A percentile compares a stretch with the other conserved stretches of the same genome.
phyloP scores from a whole-genome alignment of 192 early-diverging fungal genomes.

The Coemansia umbellata region DNA sequence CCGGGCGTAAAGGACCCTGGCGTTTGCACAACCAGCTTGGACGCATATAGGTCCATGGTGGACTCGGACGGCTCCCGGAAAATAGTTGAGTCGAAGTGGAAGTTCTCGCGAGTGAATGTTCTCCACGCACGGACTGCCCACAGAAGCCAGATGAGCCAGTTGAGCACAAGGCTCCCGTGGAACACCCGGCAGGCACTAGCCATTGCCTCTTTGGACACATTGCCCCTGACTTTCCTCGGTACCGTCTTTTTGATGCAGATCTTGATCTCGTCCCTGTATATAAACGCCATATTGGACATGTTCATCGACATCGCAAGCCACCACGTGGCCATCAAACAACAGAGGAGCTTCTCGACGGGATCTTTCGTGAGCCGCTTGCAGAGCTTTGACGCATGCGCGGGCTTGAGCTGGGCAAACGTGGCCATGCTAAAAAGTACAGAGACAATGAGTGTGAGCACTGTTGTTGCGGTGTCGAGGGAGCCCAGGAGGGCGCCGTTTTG shows the following conservation, averaged over 20 bases:
- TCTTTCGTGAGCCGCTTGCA: slow-evolving; percentile 18
- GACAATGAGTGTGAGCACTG: slow-evolving; percentile 20
- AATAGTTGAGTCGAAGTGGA: slow-evolving; percentile 43
- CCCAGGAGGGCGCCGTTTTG: slow-evolving; percentile 38
- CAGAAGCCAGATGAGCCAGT: slow-evolving; percentile 33
- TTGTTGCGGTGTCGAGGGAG: slow-evolving; percentile 12
- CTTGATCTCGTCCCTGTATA: slow-evolving; percentile 40
- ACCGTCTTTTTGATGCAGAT: slow-evolving; percentile 11
- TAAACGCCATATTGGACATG: slow-evolving; percentile 34
- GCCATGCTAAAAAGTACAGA: slow-evolving; percentile 18
- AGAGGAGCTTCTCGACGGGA: slow-evolving; percentile 15
- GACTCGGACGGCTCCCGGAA: slow-evolving; percentile 27
- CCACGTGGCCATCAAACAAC: slow-evolving; percentile 38
- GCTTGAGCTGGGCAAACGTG: slow-evolving; percentile 2
- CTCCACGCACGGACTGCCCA: slow-evolving; percentile 41
- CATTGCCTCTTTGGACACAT: neutral
- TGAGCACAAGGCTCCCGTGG: slow-evolving; percentile 30
- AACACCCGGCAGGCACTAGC: slow-evolving; percentile 32
- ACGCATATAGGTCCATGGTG: slow-evolving; percentile 10
- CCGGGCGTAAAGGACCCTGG: slow-evolving; percentile 8
- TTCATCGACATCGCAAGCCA: slow-evolving; percentile 36
- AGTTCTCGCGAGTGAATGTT: slow-evolving; percentile 20
- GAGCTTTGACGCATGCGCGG: slow-evolving; percentile 2
- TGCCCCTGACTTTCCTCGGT: neutral
- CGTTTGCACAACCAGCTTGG: neutral